Percentiles rank a stretch among this genome's conserved stretches.
These are phyloP conservation scores for Phytophthora pisi DNA, from an alignment of 352 stramenopile genomes.

Conservation along the genomic window DNA sequence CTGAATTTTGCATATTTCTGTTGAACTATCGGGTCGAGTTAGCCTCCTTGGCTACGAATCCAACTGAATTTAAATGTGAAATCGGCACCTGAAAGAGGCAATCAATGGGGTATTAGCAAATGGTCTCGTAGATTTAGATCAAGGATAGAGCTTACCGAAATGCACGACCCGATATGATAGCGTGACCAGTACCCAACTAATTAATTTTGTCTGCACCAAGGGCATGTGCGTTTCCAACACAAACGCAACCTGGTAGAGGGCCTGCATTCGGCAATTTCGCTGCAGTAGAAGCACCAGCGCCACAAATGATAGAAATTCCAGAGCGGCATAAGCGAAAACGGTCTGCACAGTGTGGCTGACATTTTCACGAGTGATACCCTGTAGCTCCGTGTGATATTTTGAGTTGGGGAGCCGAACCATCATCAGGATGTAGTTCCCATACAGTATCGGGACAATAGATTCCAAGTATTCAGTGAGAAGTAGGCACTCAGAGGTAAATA, in stretches of 20 bases:
- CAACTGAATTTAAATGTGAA: conserved; percentile 1
- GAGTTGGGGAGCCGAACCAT: conserved; percentile 31
- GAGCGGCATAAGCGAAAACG: conserved; percentile 9
- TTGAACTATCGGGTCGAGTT: no score
- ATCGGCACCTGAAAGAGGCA: neutral
- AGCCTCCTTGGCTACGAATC: neutral
- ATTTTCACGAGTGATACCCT: conserved; percentile 1
- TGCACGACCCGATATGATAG: conserved; percentile 16
- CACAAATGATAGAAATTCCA: conserved; percentile 26
- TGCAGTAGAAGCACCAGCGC: conserved; percentile 9
- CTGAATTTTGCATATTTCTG: no score
- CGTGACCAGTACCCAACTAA: conserved; percentile 22
- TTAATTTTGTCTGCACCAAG: conserved; percentile 22
- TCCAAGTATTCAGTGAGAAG: conserved; percentile 44
- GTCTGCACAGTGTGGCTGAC: neutral
- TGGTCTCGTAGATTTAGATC: neutral
- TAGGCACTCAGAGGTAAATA: conserved; percentile 33
- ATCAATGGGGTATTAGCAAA: neutral
- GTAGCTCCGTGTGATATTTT: conserved; percentile 15
- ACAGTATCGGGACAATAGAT: conserved; percentile 31
- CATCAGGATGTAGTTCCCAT: conserved; percentile 24
- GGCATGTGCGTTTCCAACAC: conserved; percentile 31
- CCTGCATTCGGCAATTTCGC: conserved; percentile 9
- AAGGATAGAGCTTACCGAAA: conserved; percentile 12
- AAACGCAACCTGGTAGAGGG: conserved; percentile 30